Percentiles rank a stretch among this genome's conserved stretches.
phyloP scores from a whole-genome alignment of 495 filamentous ascomycete genomes.

The Apiosordaria backusii region DNA sequence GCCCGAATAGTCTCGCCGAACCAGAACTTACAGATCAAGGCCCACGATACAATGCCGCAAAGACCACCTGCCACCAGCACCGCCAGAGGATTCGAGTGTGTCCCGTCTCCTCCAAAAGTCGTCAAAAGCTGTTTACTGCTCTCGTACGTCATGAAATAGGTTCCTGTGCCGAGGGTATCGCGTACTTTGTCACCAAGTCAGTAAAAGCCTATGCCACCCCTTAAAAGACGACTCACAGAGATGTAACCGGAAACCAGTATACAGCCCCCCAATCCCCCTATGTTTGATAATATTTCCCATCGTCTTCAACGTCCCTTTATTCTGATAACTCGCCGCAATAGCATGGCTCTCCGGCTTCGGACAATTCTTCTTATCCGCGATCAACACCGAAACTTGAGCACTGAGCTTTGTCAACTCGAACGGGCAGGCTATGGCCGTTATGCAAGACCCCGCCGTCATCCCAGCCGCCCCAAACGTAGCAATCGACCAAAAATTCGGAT shows the following conservation, averaged over 20 bases:
- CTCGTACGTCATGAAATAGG: conserved; percentile 93
- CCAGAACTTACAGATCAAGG: conserved; percentile 57
- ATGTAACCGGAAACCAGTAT: conserved; percentile 83
- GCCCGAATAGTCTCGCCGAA: not conserved
- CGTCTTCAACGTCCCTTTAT: conserved; percentile 76
- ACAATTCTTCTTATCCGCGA: conserved; percentile 63
- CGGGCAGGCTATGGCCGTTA: conserved; percentile 83
- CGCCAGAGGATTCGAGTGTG: conserved; percentile 67
- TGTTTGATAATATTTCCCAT: conserved; percentile 74
- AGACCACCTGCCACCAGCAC: conserved; percentile 71
- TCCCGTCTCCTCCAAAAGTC: conserved; percentile 62
- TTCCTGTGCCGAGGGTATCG: conserved; percentile 82
- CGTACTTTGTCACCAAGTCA: conserved; percentile 49
- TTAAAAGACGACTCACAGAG: conserved; percentile 52
- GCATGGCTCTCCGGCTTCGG: conserved; percentile 50
- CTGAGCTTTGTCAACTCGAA: conserved; percentile 93
- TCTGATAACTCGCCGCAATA: conserved; percentile 65
- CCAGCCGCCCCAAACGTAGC: conserved; percentile 76
- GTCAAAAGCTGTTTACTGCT: conserved; percentile 80
- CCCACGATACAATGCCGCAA: conserved; percentile 79
- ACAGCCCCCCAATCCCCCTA: conserved; percentile 73
- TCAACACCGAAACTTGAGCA: conserved; percentile 82
- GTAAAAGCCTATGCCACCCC: not conserved
- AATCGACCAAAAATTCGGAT: conserved; percentile 64
- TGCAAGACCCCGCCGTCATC: conserved; percentile 71